Percentiles rank a stretch among this genome's conserved stretches.
Evolutionary conservation across 345 rosid genomes (phyloP).

Genomic region (Rhizophora apiculata): DNA sequence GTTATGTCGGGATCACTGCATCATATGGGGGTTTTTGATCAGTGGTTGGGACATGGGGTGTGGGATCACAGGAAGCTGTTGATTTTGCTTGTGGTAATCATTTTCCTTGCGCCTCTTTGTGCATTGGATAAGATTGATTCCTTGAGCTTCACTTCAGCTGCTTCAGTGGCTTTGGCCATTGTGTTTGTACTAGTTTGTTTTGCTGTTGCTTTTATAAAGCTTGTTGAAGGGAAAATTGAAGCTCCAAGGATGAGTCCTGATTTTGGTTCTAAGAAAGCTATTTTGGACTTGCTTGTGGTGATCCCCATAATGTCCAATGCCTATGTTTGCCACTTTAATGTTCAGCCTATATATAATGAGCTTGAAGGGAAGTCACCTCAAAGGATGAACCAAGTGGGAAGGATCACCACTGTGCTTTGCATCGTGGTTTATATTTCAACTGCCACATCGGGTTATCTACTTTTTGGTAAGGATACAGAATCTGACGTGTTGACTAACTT

Average conservation of each 20-base stretch:
- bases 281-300: constrained; percentile 86
- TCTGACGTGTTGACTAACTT: constrained; percentile 83
- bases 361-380: constrained; percentile 68
- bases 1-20: constrained; percentile 85
- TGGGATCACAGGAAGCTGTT: constrained; percentile 93
- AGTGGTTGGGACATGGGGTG: constrained; percentile 82
- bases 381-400: constrained; percentile 82
- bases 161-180: constrained; percentile 86
- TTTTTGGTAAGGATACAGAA: constrained; percentile 83
- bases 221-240: constrained; percentile 72
- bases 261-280: constrained; percentile 62
- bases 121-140: constrained; percentile 82
- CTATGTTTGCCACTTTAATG: constrained; percentile 86
- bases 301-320: constrained; percentile 93
- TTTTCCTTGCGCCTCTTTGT: constrained; percentile 88
- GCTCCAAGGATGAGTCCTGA: constrained; percentile 76
- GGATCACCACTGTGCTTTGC: constrained; percentile 74
- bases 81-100: constrained; percentile 56
- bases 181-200: constrained; percentile 84
- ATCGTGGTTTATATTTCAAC: constrained; percentile 64
- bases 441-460: constrained; percentile 78
- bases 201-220: constrained; percentile 63
- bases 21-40: constrained; percentile 90
- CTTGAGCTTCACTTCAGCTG: constrained; percentile 79
- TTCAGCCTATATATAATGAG: constrained; percentile 93